Percentiles rank a stretch among this genome's conserved stretches.
phyloP scores from a whole-genome alignment of 108 stramenopile genomes.

The Tribonema minus region DNA sequence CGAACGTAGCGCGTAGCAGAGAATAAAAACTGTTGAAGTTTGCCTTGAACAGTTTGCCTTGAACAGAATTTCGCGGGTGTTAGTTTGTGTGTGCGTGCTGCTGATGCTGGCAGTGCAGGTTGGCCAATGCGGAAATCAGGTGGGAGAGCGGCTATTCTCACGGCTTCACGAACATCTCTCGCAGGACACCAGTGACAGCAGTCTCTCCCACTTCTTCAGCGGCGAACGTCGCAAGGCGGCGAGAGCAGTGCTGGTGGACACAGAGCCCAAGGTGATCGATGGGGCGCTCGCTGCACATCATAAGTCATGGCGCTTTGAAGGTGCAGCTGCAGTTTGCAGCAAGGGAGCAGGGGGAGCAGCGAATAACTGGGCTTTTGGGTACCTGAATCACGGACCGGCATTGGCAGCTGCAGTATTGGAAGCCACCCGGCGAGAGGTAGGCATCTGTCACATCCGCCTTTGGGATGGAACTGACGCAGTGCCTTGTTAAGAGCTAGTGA shows the following conservation, averaged over 20 bases:
- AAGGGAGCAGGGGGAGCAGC: slow-evolving; percentile 38
- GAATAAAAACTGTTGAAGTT: no score
- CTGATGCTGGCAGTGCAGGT: slow-evolving; percentile 34
- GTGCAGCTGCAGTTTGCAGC: slow-evolving; percentile 9
- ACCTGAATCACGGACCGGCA: background rate
- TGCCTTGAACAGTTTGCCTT: no score
- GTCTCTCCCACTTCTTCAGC: slow-evolving; percentile 8
- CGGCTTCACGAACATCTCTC: slow-evolving; percentile 15
- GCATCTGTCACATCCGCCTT: no score
- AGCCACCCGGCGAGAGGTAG: slow-evolving; percentile 13
- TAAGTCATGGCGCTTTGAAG: background rate
- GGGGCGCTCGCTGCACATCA: background rate
- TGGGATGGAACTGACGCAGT: no score
- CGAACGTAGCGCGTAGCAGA: no score
- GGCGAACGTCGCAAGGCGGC: slow-evolving; percentile 26
- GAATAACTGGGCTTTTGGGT: slow-evolving; percentile 55
- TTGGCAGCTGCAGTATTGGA: slow-evolving; percentile 29
- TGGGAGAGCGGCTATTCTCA: slow-evolving; percentile 32
- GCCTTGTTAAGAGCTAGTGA: no score
- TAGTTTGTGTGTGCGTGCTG: no score
- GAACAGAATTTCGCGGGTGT: no score
- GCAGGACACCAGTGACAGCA: background rate
- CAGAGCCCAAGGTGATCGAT: slow-evolving; percentile 50
- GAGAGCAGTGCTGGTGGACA: slow-evolving; percentile 46
- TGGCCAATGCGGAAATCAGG: slow-evolving; percentile 51